Evolutionary conservation across 768 basidiomycete genomes (phyloP).

Genomic region (Tremella yokohamensis): DNA sequence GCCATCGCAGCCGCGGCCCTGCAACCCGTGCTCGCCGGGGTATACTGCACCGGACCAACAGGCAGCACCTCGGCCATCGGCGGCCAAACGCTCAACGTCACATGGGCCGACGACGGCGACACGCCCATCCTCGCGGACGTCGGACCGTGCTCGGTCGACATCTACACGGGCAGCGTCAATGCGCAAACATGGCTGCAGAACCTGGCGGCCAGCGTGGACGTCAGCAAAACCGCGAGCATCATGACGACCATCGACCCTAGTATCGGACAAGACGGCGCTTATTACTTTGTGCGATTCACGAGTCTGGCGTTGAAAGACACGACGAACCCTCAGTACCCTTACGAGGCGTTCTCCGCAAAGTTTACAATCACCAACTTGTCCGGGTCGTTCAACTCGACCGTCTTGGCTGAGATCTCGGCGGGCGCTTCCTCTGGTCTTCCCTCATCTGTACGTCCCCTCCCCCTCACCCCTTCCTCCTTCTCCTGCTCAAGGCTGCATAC

Average conservation of each 20-base stretch:
- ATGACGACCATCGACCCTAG: slow-evolving; percentile 41
- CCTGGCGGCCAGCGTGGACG: slow-evolving; percentile 47
- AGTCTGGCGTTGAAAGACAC: slow-evolving; percentile 61
- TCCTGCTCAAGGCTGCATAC: background rate
- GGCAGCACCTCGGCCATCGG: slow-evolving; percentile 27
- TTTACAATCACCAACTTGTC: slow-evolving; percentile 74
- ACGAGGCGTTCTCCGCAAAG: slow-evolving; percentile 71
- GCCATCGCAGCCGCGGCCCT: slow-evolving; percentile 25
- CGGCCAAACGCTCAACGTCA: slow-evolving; percentile 43
- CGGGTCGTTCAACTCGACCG: slow-evolving; percentile 61
- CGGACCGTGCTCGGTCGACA: slow-evolving; percentile 44
- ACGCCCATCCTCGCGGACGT: slow-evolving; percentile 39
- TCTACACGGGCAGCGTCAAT: slow-evolving; percentile 44
- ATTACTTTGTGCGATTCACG: slow-evolving; percentile 70
- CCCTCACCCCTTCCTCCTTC: background rate
- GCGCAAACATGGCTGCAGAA: slow-evolving; percentile 48
- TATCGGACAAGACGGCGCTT: slow-evolving; percentile 42
- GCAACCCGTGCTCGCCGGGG: slow-evolving; percentile 42
- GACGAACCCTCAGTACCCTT: slow-evolving; percentile 58
- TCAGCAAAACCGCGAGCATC: slow-evolving; percentile 39
- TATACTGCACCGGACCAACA: slow-evolving; percentile 48
- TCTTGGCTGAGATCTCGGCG: slow-evolving; percentile 62
- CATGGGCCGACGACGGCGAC: slow-evolving; percentile 48
- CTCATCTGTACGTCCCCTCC: slow-evolving; percentile 2
- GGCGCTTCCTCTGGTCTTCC: slow-evolving; percentile 56